Evolutionary conservation across 495 filamentous ascomycete species (phyloP), one percentile per base, ranked within the genome.

Genomic region (Podospora pseudoanserina): DNA sequence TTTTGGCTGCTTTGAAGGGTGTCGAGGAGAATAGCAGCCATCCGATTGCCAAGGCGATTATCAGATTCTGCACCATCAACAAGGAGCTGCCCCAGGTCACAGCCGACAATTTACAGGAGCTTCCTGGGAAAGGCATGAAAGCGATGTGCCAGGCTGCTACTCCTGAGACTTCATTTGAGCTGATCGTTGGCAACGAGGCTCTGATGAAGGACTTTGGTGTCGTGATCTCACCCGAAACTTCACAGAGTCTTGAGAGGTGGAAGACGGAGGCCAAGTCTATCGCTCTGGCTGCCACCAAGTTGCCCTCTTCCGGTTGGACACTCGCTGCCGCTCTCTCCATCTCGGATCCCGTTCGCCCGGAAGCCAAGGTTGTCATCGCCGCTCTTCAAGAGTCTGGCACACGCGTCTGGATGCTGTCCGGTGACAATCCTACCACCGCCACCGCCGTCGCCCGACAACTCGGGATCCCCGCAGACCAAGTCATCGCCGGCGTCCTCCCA

Each of bases 391-490:
- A 85, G 26, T 85, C 83, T 28, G 85, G 85, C 66, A 88, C 92
- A 64, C 83, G 86, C 3, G 90, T 96, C 28, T 97, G 89, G 87
- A 96, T 98, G 92, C 89, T 96, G 58, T 95, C 93, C 3, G 94
- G 94, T 18, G 94, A 98, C 77, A 91, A 91, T 69, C 83, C 84
- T 1, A 86, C 80, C 26, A 93, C 94, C 2, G 84, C 91, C n/a
- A 82, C 85, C 34, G 91, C 91, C 18, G 82, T 97, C n/a, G 94
- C 91, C 1, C 78, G 82, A 3, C 86, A 87, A 76, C 80, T 97
- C 26, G 91, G 91, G 19, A 97, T 98, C 70, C 85, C 89, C 0
- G 71, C 79, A 0, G 78, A 83, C 60, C 90, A 94, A 72, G 88
- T 98, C 72, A 91, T 96, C 73, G 95, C 94, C 53, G 92, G 91